Evolutionary conservation across 2,329 filamentous ascomycete species (phyloP).

Genomic region (Penicillium sclerotiorum): DNA sequence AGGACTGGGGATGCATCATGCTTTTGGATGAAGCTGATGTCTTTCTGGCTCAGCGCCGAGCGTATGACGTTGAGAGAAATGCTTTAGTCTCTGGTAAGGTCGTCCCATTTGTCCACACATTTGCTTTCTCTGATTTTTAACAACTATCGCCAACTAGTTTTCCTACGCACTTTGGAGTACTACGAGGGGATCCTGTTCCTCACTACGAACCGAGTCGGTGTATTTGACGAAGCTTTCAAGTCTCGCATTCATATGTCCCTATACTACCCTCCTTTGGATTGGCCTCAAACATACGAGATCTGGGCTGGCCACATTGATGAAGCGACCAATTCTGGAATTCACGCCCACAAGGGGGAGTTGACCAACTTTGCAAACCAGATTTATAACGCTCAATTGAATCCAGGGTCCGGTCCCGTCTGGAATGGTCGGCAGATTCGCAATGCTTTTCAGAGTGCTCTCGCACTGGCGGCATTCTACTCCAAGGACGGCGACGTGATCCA

Average conservation of each 20-base stretch:
- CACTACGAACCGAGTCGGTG: slow-evolving; percentile 11
- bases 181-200: slow-evolving; percentile 13
- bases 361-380: background rate
- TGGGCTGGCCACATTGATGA: slow-evolving; percentile 4
- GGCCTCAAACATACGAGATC: slow-evolving; percentile 4
- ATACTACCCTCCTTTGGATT: slow-evolving; percentile 3
- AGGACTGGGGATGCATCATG: slow-evolving; percentile 33
- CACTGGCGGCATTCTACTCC: background rate
- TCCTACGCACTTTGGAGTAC: slow-evolving; percentile 12
- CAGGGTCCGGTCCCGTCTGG: slow-evolving; percentile 3
- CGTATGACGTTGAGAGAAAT: slow-evolving; percentile 20
- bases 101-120: background rate
- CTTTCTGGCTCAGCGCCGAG: slow-evolving; percentile 13
- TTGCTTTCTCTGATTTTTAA: background rate
- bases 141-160: slow-evolving; percentile 3
- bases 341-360: background rate
- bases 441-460: slow-evolving; percentile 5
- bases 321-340: background rate
- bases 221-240: slow-evolving; percentile 10
- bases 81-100: slow-evolving; percentile 24
- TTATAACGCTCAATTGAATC: background rate
- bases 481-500: too few species aligned
- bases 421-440: slow-evolving; percentile 8
- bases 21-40: slow-evolving; percentile 16
- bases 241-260: slow-evolving; percentile 12